phyloP scores from a whole-genome alignment of 305 asterid genomes.

The Andrographis paniculata region DNA sequence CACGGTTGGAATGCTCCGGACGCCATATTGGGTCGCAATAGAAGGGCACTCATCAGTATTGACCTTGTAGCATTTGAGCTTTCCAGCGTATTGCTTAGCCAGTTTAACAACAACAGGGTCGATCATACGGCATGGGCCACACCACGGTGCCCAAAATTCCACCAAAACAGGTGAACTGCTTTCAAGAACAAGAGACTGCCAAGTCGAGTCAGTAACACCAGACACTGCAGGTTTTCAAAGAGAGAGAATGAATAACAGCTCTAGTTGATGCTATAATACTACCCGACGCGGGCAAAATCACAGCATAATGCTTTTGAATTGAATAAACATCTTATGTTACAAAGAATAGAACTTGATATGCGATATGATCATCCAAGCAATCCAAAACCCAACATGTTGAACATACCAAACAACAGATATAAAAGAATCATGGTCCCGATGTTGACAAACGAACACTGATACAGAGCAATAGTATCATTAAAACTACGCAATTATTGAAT shows the following conservation, averaged over 20 bases:
- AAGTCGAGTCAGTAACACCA: slow-evolving; percentile 37
- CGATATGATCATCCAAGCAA: too few relatives aligned
- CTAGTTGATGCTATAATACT: neutral
- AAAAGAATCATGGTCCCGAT: too few relatives aligned
- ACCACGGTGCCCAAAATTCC: slow-evolving; percentile 98
- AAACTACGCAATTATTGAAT: too few relatives aligned
- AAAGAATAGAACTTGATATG: too few relatives aligned
- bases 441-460: too few relatives aligned
- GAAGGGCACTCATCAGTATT: slow-evolving; percentile 77
- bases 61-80: slow-evolving; percentile 75
- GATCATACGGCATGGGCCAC: slow-evolving; percentile 94
- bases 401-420: too few relatives aligned
- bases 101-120: slow-evolving; percentile 73
- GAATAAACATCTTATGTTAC: too few relatives aligned
- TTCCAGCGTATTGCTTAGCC: slow-evolving; percentile 57
- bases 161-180: slow-evolving; percentile 55
- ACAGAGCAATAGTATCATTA: too few relatives aligned
- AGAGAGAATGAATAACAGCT: neutral
- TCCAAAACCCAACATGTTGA: too few relatives aligned
- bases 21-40: slow-evolving; percentile 70
- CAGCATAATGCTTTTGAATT: too few relatives aligned
- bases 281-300: neutral
- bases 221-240: slow-evolving; percentile 42
- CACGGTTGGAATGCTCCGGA: slow-evolving; percentile 91
- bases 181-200: slow-evolving; percentile 53